Evolutionary conservation across 257 asterid genomes (phyloP).

Genomic region (Solanum commersonii): DNA sequence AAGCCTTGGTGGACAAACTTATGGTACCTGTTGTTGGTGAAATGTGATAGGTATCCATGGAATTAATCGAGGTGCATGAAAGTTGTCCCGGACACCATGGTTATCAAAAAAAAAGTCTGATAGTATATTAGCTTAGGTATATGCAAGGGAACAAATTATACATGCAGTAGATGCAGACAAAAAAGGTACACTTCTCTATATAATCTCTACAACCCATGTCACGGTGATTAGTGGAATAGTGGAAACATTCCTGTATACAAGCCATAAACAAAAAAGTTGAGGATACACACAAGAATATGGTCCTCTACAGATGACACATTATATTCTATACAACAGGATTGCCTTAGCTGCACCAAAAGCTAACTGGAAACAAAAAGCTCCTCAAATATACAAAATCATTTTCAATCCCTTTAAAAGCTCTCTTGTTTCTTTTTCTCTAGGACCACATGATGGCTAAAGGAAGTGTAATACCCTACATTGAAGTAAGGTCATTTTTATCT

Average conservation of each 20-base stretch:
- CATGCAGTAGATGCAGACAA: neutral
- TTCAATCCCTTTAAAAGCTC: neutral
- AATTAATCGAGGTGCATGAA: neutral
- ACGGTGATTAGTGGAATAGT: neutral
- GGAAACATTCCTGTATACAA: neutral
- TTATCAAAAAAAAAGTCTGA: neutral
- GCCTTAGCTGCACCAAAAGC: neutral
- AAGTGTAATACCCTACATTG: no score
- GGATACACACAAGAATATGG: neutral
- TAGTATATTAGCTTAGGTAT: neutral
- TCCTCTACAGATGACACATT: neutral
- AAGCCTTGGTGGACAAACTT: neutral
- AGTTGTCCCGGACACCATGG: neutral
- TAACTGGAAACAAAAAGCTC: neutral
- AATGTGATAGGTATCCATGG: neutral
- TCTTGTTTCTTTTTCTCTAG: neutral
- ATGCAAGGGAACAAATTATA: neutral
- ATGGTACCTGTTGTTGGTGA: neutral
- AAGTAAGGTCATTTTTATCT: no score
- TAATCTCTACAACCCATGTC: neutral
- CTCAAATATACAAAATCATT: neutral
- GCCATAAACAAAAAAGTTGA: neutral
- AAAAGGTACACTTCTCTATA: neutral
- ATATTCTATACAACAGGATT: neutral
- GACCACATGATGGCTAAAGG: neutral